phyloP scores from a whole-genome alignment of 1,284 basidiomycete genomes.

The Agaricales sp. region DNA sequence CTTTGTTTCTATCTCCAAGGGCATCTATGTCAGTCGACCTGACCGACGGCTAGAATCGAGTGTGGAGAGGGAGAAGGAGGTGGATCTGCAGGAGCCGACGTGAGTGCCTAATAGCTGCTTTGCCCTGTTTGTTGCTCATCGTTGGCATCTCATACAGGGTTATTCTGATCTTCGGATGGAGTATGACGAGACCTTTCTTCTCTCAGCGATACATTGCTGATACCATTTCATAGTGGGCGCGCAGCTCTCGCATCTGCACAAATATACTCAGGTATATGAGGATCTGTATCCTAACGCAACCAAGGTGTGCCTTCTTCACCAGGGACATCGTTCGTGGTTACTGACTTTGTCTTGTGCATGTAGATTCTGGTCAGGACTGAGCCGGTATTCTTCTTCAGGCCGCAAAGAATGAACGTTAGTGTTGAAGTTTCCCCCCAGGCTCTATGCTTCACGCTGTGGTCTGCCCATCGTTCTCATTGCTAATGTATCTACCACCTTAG shows the following conservation, averaged over 20 bases:
- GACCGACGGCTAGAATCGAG: too few relatives aligned
- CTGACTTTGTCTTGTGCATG: too few relatives aligned
- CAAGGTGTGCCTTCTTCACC: not conserved
- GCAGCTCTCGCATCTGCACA: constrained; percentile 34
- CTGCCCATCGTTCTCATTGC: too few relatives aligned
- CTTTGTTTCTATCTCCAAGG: too few relatives aligned
- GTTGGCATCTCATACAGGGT: constrained; percentile 27
- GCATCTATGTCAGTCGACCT: too few relatives aligned
- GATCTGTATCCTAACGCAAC: constrained; percentile 37
- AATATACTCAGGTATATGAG: constrained; percentile 35
- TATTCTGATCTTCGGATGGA: constrained; percentile 41
- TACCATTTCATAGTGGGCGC: constrained; percentile 33
- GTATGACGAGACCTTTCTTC: constrained; percentile 19
- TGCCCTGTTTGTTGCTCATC: too few relatives aligned
- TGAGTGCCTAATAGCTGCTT: not conserved
- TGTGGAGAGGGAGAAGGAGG: not conserved
- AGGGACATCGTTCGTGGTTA: not conserved
- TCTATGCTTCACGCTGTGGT: not conserved
- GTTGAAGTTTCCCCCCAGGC: not conserved
- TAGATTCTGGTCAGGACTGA: constrained; percentile 35
- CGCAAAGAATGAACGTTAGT: constrained; percentile 23
- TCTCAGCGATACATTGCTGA: constrained; percentile 4
- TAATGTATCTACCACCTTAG: constrained; percentile 11
- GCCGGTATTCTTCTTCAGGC: constrained; percentile 28
- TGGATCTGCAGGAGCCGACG: not conserved